Base-by-base conservation (phyloP, 495 filamentous ascomycete species). In the Haplographium delicatum region DNA sequence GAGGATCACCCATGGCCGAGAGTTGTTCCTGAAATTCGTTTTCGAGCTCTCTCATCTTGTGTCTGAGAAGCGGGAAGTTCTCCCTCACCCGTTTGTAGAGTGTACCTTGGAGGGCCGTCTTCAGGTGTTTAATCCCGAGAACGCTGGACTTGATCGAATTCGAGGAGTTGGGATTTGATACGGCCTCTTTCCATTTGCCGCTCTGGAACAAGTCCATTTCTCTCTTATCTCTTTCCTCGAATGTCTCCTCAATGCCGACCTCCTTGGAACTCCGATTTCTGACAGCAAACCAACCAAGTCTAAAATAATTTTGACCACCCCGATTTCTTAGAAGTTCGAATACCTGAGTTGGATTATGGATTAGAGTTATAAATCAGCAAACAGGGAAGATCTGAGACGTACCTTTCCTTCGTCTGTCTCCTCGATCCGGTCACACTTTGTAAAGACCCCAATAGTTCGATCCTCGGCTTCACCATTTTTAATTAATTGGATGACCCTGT, bases 261-360 rank as follows among this genome's bases (percentile, higher is more conserved):
- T 79, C 72, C 16, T 66, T 52, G n/a, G 68, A 67, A 2, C 65
- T 66, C 11, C 68, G 73, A 44, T 81, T 82, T 8, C 63, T 67
- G 0, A 82, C 70, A 7, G 75, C 62, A 50, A 69, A 78, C 68
- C 73, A 81, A 10, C 78, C 75, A 26, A 76, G 69, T 2, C 59
- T 69, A 7, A 76, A 62, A 62, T 30, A 66, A 53, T 43, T 55
- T 54, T 44, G 67, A 66, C 27, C 60, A 30, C 9, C 62, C 62
- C 42, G 50, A 45, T 53, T 47, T 41, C 43, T 39, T 11, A 46
- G 34, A 11, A 46, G 23, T 16, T 53, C 34, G 44, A 47, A 47
- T 47, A 28, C 41, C 50, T 47, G 47, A 38, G 5, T 42, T 24
- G 15, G 22, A 37, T 27, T 11, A 41, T 49, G 31, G n/a, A n/a